Conservation (phyloP, 202 grass and related monocot species). For the Brachypodium distachyon region DNA sequence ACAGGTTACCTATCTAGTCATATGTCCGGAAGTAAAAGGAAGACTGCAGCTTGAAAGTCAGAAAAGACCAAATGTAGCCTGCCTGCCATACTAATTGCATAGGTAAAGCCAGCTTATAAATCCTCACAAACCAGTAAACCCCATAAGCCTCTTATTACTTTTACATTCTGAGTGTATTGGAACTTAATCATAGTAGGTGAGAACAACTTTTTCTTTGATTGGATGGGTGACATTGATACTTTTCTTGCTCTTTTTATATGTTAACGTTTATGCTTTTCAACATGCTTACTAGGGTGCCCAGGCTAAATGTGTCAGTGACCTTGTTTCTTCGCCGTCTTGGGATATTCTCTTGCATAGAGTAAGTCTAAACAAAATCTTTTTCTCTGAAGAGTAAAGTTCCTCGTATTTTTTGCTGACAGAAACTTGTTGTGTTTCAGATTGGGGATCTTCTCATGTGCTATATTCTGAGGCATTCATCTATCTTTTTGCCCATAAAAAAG, state of each 20-base stretch:
- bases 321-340: slow-evolving; percentile 43
- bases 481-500: slow-evolving; percentile 42
- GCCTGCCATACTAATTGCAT: no score
- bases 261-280: slow-evolving; percentile 1
- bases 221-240: background rate
- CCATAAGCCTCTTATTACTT: background rate
- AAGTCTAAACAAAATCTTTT: background rate
- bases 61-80: background rate
- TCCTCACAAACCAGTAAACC: background rate
- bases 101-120: background rate
- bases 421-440: slow-evolving; percentile 24
- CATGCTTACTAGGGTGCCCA: slow-evolving; percentile 18
- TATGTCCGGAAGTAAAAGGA: background rate
- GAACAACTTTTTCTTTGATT: background rate
- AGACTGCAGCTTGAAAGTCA: background rate
- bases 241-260: background rate
- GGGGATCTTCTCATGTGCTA: slow-evolving; percentile 54
- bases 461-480: slow-evolving; percentile 24
- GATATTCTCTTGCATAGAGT: slow-evolving; percentile 36
- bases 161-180: background rate
- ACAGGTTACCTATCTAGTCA: background rate
- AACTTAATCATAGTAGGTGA: background rate
- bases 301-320: background rate
- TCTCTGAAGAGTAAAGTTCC: background rate
- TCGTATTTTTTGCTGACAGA: background rate